Percentiles rank a stretch among this genome's conserved stretches.
Conservation (phyloP, 2,329 filamentous ascomycete species). For the Scorias spongiosa region DNA sequence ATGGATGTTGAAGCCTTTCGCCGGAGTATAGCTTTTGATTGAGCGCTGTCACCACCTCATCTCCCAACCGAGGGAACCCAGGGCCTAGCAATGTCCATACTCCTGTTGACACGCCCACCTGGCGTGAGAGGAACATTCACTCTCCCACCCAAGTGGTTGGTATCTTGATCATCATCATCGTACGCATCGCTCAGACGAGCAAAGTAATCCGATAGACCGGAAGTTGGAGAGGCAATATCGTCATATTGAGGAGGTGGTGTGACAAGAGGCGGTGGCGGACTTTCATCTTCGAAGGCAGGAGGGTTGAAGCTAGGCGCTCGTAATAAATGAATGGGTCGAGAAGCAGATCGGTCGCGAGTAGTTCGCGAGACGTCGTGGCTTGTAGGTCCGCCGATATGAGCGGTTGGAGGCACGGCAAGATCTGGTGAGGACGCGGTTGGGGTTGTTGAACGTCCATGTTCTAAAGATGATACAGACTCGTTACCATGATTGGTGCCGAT, state of each 20-base stretch:
- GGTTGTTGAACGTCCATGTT: slow-evolving; percentile 8
- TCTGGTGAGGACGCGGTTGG: slow-evolving; percentile 22
- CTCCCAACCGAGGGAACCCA: slow-evolving; percentile 21
- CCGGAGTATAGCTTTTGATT: no score
- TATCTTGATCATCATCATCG: slow-evolving; percentile 45
- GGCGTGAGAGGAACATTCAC: slow-evolving; percentile 48
- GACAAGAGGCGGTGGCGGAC: slow-evolving; percentile 55
- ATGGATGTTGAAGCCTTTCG: no score
- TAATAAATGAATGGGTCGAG: slow-evolving; percentile 61
- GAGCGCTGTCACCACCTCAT: no score
- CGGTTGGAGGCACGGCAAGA: slow-evolving; percentile 36
- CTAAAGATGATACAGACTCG: slow-evolving; percentile 16
- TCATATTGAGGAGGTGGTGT: slow-evolving; percentile 82
- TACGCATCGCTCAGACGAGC: slow-evolving; percentile 53
- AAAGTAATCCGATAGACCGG: slow-evolving; percentile 72
- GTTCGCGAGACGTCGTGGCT: slow-evolving; percentile 22
- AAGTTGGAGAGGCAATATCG: slow-evolving; percentile 57
- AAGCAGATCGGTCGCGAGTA: slow-evolving; percentile 20
- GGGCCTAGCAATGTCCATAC: slow-evolving; percentile 47
- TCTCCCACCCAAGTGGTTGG: slow-evolving; percentile 15
- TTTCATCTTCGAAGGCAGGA: slow-evolving; percentile 70
- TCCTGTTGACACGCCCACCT: slow-evolving; percentile 45
- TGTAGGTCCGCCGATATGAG: slow-evolving; percentile 20
- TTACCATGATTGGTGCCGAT: slow-evolving; percentile 27
- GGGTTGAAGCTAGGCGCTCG: slow-evolving; percentile 77